Base-by-base conservation (phyloP, 2,329 filamentous ascomycete species). In the Cercospora nicotianae region DNA sequence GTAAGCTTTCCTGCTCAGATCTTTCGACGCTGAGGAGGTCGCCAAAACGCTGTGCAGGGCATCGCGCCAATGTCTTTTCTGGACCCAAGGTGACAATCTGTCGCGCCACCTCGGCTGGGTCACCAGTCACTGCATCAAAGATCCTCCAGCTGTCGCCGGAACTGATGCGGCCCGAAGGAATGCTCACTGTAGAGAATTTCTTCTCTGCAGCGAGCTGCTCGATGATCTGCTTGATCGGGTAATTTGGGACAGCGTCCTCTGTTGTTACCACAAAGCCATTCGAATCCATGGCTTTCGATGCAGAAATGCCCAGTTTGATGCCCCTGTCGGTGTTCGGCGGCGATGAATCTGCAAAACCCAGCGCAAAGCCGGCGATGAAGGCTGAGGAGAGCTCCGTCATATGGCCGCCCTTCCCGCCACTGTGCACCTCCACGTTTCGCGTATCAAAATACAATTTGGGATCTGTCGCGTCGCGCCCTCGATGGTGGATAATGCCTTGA, bases 61-160 rank as follows among this genome's bases (percentile, higher is more conserved):
- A 77, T 57, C 72, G 60, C 16, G 72, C 67, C n/a, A 78, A 69
- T 9, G 75, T 74, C 48, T 73, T 75, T n/a, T 75, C 73, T 0
- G 75, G 71, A 7, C 76, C 76, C 20, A 66, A 48, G 0, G 73
- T 77, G 12, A 77, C 75, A 8, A 78, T 74, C 51, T 77, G 75
- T 58, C 76, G 70, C 20, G 76, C 76, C 12, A 77, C 70, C 63
- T 78, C 76, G 10, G 74, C 72, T 26, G 75, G 73, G 60, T 78
- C 76, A 12, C 76, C 76, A 23, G 76, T 77, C 2, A 77, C 69
- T 3, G 67, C 67, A 23, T 77, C 74, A 57, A 77, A 77, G 31
- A 78, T 75, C n/a, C 70, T 74, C 75, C 76, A 78, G 60, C 71
- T 73, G 13, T 77, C 76, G n/a, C 76, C 76, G 16, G 75, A 75